Evolutionary conservation across 148 eudicot species (phyloP).

Genomic region (Chenopodium formosanum): DNA sequence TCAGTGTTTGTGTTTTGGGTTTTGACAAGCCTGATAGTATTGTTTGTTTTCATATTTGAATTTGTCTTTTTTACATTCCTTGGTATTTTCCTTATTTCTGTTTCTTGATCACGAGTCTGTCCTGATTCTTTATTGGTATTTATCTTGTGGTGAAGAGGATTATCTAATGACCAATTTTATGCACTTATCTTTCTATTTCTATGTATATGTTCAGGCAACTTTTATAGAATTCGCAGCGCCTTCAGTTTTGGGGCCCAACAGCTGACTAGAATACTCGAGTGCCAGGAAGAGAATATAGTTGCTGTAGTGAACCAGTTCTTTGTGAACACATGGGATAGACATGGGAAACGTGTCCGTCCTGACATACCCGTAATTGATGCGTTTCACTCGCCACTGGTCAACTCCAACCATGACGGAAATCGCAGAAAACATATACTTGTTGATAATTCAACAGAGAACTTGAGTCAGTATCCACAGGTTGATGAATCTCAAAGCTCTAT

Average conservation of each 20-base stretch:
- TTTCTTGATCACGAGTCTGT: not conserved
- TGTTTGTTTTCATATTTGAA: not conserved
- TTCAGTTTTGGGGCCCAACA: constrained; percentile 53
- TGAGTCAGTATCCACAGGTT: constrained; percentile 2
- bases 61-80: not conserved
- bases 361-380: constrained; percentile 33
- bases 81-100: not conserved
- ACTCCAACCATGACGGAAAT: constrained; percentile 11
- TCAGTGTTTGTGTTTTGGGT: not conserved
- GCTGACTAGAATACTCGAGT: constrained; percentile 47
- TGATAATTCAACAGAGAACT: not conserved
- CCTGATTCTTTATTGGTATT: not conserved
- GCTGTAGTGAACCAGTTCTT: constrained; percentile 54
- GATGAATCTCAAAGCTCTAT: constrained; percentile 13
- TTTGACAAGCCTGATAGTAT: not conserved
- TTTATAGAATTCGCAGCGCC: constrained; percentile 68
- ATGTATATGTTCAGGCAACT: constrained; percentile 46
- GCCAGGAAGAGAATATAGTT: constrained; percentile 42
- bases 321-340: constrained; percentile 57
- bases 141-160: not conserved
- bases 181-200: not conserved
- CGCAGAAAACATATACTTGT: not conserved
- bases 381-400: constrained; percentile 9
- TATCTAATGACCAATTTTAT: not conserved
- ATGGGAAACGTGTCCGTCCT: constrained; percentile 49